phyloP scores from a whole-genome alignment of 306 rosid genomes.

The Psophocarpus tetragonolobus region DNA sequence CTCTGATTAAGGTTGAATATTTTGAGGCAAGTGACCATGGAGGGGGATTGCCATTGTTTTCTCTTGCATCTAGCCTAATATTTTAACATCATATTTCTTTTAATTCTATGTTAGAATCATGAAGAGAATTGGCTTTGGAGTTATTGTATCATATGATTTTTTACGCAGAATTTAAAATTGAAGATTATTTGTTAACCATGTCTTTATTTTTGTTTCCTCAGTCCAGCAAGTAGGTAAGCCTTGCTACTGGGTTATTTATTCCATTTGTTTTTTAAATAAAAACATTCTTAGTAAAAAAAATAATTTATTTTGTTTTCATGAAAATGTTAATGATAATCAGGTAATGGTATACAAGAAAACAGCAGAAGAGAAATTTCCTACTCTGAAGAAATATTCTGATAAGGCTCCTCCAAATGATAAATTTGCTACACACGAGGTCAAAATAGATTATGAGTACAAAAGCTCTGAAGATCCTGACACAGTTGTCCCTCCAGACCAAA shows the following conservation, averaged over 20 bases:
- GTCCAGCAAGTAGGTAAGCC: conserved; percentile 7
- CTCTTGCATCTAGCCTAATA: neutral
- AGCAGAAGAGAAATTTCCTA: conserved; percentile 85
- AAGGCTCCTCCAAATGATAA: conserved; percentile 78
- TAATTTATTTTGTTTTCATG: neutral
- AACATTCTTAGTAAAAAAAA: neutral
- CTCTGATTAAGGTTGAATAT: neutral
- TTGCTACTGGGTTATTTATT: neutral
- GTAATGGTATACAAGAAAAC: conserved; percentile 95
- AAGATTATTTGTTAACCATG: conserved; percentile 1
- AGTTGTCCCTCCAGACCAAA: conserved; percentile 82
- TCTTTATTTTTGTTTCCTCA: neutral
- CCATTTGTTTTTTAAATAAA: neutral
- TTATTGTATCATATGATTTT: neutral
- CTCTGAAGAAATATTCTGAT: conserved; percentile 88
- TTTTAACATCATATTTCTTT: conserved; percentile 25
- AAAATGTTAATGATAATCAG: conserved; percentile 47
- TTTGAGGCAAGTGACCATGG: neutral
- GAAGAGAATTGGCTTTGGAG: neutral
- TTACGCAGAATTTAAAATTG: neutral
- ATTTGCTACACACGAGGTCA: conserved; percentile 82
- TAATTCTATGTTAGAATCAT: neutral
- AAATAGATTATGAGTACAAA: conserved; percentile 77
- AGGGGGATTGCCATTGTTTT: neutral
- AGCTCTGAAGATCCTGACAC: conserved; percentile 56